Conservation (phyloP, 257 asterid species). For the Fraxinus anomala region DNA sequence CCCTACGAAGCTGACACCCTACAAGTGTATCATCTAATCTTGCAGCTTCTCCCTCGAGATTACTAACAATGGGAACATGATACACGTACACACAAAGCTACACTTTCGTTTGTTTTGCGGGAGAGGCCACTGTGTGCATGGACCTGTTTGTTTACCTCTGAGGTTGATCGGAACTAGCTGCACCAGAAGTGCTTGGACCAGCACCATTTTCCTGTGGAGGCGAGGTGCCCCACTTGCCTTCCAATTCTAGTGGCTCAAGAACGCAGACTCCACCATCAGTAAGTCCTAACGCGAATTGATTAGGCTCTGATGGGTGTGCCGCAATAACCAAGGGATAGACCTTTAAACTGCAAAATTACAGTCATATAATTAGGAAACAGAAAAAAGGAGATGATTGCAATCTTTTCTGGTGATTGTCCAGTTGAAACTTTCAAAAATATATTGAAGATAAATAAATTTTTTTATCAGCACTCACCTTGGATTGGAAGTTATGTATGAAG, state of each 20-base stretch:
- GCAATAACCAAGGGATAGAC: slow-evolving; percentile 65
- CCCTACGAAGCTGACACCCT: slow-evolving; percentile 34
- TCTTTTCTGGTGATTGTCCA: background rate
- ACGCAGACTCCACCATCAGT: slow-evolving; percentile 64
- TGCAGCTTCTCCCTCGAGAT: slow-evolving; percentile 15
- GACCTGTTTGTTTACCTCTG: slow-evolving; percentile 36
- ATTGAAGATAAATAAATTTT: background rate
- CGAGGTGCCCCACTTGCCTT: slow-evolving; percentile 73
- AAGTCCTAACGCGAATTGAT: slow-evolving; percentile 71
- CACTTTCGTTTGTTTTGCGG: slow-evolving; percentile 2
- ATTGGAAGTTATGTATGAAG: slow-evolving; percentile 52
- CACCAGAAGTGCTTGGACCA: slow-evolving; percentile 53
- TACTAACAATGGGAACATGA: background rate
- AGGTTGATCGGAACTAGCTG: slow-evolving; percentile 53
- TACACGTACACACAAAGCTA: slow-evolving; percentile 16
- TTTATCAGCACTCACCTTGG: slow-evolving; percentile 39
- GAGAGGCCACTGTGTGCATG: slow-evolving; percentile 12
- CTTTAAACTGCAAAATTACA: slow-evolving; percentile 35
- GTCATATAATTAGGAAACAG: background rate
- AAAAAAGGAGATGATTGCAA: background rate
- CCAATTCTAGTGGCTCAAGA: slow-evolving; percentile 65
- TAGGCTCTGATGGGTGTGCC: slow-evolving; percentile 72
- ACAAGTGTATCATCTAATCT: slow-evolving; percentile 31
- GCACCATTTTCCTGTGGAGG: slow-evolving; percentile 56
- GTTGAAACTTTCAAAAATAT: background rate